A percentile compares a stretch with the other conserved stretches of the same genome.
Evolutionary conservation across 345 rosid species (phyloP).

Genomic region (Boechera stricta): DNA sequence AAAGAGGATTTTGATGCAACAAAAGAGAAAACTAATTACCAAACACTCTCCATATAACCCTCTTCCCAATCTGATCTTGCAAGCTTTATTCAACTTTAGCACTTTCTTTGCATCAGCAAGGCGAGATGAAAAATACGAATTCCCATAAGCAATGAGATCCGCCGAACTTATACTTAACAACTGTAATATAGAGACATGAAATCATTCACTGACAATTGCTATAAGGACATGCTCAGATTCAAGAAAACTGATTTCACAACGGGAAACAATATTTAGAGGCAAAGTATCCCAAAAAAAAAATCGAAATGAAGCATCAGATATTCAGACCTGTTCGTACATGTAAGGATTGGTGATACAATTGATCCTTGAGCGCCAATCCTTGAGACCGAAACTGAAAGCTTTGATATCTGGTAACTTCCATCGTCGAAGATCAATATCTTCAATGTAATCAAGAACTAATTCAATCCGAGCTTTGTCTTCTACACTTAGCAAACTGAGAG

Average conservation of each 20-base stretch:
- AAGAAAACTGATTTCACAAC: not conserved
- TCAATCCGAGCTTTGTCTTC: constrained; percentile 55
- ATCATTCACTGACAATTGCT: not conserved
- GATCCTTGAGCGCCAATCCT: constrained; percentile 67
- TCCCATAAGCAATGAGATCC: constrained; percentile 65
- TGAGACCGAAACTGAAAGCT: constrained; percentile 66
- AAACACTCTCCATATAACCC: constrained; percentile 95
- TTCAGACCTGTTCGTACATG: constrained; percentile 69
- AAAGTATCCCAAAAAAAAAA: not conserved
- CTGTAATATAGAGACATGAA: constrained; percentile 51
- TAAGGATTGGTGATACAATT: constrained; percentile 74
- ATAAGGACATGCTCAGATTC: not conserved
- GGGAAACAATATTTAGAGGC: not conserved
- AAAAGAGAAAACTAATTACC: constrained; percentile 48
- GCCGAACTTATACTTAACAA: constrained; percentile 58
- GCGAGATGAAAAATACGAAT: constrained; percentile 51
- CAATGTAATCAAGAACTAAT: constrained; percentile 66
- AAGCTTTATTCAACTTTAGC: constrained; percentile 62
- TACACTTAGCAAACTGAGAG: constrained; percentile 49
- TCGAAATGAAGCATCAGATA: constrained; percentile 8
- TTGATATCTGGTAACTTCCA: constrained; percentile 70
- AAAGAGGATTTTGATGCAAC: not conserved
- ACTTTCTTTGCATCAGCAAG: constrained; percentile 64
- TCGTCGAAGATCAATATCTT: constrained; percentile 75
- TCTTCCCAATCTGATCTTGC: constrained; percentile 71